phyloP scores from a whole-genome alignment of 306 rosid genomes.

The Vigna hirtella region DNA sequence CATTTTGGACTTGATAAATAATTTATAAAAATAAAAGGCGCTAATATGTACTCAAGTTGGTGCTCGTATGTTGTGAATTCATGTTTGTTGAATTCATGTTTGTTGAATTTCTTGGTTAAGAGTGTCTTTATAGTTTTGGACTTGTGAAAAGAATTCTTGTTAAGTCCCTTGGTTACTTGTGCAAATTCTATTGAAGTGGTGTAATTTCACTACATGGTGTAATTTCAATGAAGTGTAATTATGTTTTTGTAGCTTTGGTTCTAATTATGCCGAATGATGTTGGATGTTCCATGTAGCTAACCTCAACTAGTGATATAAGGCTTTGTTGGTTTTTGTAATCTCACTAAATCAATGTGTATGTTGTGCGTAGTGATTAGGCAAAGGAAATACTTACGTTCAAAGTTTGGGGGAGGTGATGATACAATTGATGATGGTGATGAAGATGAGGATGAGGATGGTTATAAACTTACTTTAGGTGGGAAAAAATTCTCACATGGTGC shows the following conservation, averaged over 20 bases:
- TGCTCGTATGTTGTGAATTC: neutral
- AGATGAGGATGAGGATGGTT: constrained; percentile 67
- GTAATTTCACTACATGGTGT: neutral
- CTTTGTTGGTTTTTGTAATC: neutral
- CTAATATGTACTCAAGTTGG: neutral
- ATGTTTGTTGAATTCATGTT: constrained; percentile 26
- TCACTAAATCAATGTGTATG: constrained; percentile 32
- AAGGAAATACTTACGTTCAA: constrained; percentile 58
- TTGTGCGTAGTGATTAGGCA: constrained; percentile 67
- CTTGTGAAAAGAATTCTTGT: constrained; percentile 14
- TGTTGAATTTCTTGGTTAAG: constrained; percentile 30
- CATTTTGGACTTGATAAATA: neutral
- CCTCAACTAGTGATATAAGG: neutral
- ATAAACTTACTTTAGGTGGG: constrained; percentile 53
- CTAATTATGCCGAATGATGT: neutral
- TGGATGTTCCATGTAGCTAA: neutral
- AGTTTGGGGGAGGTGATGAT: constrained; percentile 77
- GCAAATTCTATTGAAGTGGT: constrained; percentile 16
- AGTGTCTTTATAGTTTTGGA: neutral
- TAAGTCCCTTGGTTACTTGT: constrained; percentile 5
- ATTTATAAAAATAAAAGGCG: neutral
- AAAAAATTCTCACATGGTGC: constrained; percentile 60
- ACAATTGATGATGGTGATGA: constrained; percentile 58
- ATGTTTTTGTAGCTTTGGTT: neutral
- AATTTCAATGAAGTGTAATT: neutral